Base-by-base conservation (phyloP, 2,329 filamentous ascomycete genomes). In the Davidsoniella virescens region DNA sequence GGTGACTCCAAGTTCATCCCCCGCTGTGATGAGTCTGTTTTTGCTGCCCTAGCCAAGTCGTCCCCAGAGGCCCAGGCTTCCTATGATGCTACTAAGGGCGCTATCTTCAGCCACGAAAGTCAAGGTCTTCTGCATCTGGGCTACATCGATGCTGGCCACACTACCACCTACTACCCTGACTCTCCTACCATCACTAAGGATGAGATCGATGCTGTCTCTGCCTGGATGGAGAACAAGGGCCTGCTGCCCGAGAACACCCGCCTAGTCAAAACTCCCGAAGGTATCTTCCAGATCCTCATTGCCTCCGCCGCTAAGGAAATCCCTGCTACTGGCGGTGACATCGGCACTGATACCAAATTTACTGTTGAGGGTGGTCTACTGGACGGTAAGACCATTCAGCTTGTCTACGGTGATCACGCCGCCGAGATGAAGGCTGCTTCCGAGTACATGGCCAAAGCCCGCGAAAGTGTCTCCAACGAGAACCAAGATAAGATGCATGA, bases 1-100 rank as follows among this genome's bases (percentile, higher is more conserved):
- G 86, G 86, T 41, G 84, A 92, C 64, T 76, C 81, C 58, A 92
- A 92, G 62, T 88, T 92, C 61, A 74, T 92, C 52, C 85, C 85
- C 2, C 73, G 84, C 57, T 77, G 83, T 59, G 69, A 72, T 5
- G 73, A 79, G 56, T 73, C 75, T 52, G 73, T 71, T 4, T 73
- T 88, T 53, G 72, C 76, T 47, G 73, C 80, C 54, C 69, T 90
- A 33, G 80, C 81, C 42, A 69, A 71, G 14, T 71, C 74, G 14
- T 72, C 72, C 0, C 65, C 75, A 2, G 76, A 82, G 49, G 76
- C 82, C 5, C 69, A 75, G 59, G 70, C 71, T 54, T 73, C 78
- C 57, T 84, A 84, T 62, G 70, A 80, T 56, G 76, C 76, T 25
- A 84, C 82, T 44, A 75, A 73, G 7, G 82, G 82, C 26, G 81